phyloP scores from a whole-genome alignment of 352 stramenopile species.

The Phytophthora chlamydospora region DNA sequence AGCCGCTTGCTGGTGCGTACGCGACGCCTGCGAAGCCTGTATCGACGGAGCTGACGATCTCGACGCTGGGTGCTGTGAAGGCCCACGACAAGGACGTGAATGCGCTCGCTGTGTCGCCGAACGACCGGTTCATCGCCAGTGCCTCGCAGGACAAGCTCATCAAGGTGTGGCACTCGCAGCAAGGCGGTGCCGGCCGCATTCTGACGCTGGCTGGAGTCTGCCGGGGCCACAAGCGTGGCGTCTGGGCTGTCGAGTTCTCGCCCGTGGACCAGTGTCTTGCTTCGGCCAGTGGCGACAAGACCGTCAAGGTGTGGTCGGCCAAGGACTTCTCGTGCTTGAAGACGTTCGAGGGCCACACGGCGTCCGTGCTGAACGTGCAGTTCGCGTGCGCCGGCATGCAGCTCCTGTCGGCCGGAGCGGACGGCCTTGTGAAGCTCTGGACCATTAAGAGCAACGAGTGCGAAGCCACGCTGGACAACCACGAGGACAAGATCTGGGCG shows the following conservation, averaged over 20 bases:
- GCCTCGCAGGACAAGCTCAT: slow-evolving; percentile 98
- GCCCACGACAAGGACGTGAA: slow-evolving; percentile 98
- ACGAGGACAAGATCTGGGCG: slow-evolving; percentile 98
- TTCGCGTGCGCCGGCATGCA: slow-evolving; percentile 93
- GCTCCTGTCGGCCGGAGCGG: slow-evolving; percentile 94
- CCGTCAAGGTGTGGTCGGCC: slow-evolving; percentile 97
- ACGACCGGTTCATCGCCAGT: slow-evolving; percentile 97
- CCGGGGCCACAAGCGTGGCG: slow-evolving; percentile 96
- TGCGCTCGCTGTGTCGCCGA: slow-evolving; percentile 93
- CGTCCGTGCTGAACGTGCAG: slow-evolving; percentile 88
- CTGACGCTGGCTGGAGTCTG: slow-evolving; percentile 92
- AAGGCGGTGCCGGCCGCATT: slow-evolving; percentile 59
- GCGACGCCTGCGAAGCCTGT: slow-evolving; percentile 40
- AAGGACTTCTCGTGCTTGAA: slow-evolving; percentile 96
- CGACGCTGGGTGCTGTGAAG: slow-evolving; percentile 75
- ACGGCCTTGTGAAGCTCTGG: slow-evolving; percentile 98
- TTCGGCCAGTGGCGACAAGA: slow-evolving; percentile 96
- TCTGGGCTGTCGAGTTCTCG: slow-evolving; percentile 98
- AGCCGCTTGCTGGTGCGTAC: slow-evolving; percentile 62
- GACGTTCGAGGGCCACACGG: slow-evolving; percentile 96
- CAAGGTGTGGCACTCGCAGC: slow-evolving; percentile 94
- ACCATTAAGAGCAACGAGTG: slow-evolving; percentile 98
- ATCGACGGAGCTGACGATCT: slow-evolving; percentile 49
- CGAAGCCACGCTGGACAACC: slow-evolving; percentile 95
- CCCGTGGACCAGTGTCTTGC: slow-evolving; percentile 96